Percentiles rank a stretch among this genome's conserved stretches.
phyloP scores from a whole-genome alignment of 257 asterid species.

The Nicotiana benthamiana region DNA sequence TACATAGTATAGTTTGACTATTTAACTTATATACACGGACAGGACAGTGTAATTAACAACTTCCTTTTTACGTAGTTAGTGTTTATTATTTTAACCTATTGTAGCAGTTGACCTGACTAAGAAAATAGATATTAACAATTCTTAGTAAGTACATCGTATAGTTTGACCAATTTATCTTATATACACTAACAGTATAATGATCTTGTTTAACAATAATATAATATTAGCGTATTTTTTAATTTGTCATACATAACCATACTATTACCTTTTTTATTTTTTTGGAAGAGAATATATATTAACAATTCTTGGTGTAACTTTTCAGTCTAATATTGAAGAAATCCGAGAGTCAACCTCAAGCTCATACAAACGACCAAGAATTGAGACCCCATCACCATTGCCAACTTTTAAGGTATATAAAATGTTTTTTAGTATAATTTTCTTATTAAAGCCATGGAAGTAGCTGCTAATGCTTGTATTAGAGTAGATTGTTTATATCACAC shows the following conservation, averaged over 20 bases:
- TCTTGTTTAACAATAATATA: too few species aligned
- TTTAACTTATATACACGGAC: conserved; percentile 7
- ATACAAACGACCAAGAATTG: conserved; percentile 46
- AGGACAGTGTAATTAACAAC: conserved; percentile 15
- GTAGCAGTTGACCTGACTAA: neutral
- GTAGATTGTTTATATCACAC: too few species aligned
- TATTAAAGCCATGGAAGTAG: too few species aligned
- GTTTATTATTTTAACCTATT: neutral
- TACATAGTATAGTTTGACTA: conserved; percentile 9
- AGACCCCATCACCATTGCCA: conserved; percentile 71
- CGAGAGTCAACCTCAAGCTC: conserved; percentile 9
- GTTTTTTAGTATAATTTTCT: too few species aligned
- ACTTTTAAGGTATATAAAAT: conserved; percentile 46
- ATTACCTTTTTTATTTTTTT: neutral
- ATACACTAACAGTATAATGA: conserved; percentile 18
- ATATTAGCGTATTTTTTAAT: neutral
- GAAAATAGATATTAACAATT: neutral
- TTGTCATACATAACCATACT: neutral
- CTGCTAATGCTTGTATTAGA: too few species aligned
- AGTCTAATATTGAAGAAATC: conserved; percentile 28
- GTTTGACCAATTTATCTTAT: conserved; percentile 1
- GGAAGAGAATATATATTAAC: neutral
- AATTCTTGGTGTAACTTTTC: neutral
- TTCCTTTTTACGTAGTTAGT: neutral
- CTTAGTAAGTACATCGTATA: conserved; percentile 18